Percentiles rank a stretch among this genome's conserved stretches.
These are phyloP conservation scores for Oryza meyeriana DNA, from an alignment of 176 grass and related monocot genomes.

Conservation along the genomic window DNA sequence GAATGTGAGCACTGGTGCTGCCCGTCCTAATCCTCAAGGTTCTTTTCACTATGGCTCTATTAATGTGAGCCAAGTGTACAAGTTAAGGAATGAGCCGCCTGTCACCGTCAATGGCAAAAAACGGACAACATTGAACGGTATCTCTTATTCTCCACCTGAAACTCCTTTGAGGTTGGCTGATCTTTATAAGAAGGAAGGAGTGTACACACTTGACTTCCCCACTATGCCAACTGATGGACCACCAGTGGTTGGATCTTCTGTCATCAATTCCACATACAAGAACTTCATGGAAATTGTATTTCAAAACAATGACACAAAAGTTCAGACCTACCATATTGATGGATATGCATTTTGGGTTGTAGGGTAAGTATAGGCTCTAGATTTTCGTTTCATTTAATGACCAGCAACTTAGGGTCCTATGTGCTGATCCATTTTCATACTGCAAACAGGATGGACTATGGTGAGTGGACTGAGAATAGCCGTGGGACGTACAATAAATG, in stretches of 20 bases:
- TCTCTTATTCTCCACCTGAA: conserved; percentile 66
- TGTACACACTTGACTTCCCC: conserved; percentile 86
- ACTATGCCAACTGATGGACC: conserved; percentile 55
- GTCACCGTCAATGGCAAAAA: conserved; percentile 65
- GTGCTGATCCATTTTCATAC: conserved; percentile 2
- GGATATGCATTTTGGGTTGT: conserved; percentile 89
- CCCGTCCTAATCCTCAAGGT: conserved; percentile 95
- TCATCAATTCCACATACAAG: conserved; percentile 84
- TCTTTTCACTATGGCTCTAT: conserved; percentile 90
- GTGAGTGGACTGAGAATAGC: conserved; percentile 81
- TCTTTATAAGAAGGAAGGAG: conserved; percentile 52
- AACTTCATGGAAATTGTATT: conserved; percentile 95
- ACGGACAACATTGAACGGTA: conserved; percentile 68
- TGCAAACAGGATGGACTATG: conserved; percentile 86
- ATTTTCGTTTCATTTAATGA: background rate
- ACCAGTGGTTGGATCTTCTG: conserved; percentile 48
- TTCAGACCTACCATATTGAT: conserved; percentile 92
- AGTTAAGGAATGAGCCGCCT: conserved; percentile 67
- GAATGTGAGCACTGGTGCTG: conserved; percentile 81
- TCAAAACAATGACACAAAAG: conserved; percentile 83
- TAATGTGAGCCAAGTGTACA: conserved; percentile 84
- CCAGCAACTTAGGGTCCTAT: background rate
- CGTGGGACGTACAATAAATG: conserved; percentile 90
- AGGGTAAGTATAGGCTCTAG: conserved; percentile 47
- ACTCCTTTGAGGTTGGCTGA: conserved; percentile 89